Conservation (phyloP, 139 green algal species). For the Parachlorella kessleri region DNA sequence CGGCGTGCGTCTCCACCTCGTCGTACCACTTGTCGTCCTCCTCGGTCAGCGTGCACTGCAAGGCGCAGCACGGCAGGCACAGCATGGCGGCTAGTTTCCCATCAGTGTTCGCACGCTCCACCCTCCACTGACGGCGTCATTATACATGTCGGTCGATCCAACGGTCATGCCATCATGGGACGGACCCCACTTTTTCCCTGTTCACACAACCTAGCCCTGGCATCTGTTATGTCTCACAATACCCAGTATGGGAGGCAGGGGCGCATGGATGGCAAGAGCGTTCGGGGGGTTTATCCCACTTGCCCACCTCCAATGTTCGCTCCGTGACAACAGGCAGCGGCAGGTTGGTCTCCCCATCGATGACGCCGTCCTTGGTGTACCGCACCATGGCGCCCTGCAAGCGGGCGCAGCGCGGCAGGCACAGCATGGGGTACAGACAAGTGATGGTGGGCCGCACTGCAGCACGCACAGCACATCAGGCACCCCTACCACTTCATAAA, state of each 20-base stretch:
- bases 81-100: neutral
- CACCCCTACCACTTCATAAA: too few species aligned
- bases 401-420: neutral
- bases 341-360: conserved; percentile 29
- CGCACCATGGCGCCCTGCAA: conserved; percentile 4
- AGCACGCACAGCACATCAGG: neutral
- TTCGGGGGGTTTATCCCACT: neutral
- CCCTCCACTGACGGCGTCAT: neutral
- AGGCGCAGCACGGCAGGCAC: neutral
- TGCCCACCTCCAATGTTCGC: neutral
- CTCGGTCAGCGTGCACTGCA: conserved; percentile 4
- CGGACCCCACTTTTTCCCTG: neutral
- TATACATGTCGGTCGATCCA: neutral
- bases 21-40: conserved; percentile 15
- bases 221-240: neutral
- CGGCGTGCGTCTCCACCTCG: neutral
- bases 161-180: neutral
- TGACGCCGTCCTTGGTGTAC: conserved; percentile 24
- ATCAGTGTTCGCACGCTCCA: neutral
- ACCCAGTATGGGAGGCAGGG: too few species aligned
- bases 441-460: too few species aligned
- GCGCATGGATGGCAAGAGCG: too few species aligned
- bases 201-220: neutral
- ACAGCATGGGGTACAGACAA: too few species aligned
- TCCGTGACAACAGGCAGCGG: conserved; percentile 13